Conservation (phyloP, 257 asterid species). For the Ligustrum vulgare region DNA sequence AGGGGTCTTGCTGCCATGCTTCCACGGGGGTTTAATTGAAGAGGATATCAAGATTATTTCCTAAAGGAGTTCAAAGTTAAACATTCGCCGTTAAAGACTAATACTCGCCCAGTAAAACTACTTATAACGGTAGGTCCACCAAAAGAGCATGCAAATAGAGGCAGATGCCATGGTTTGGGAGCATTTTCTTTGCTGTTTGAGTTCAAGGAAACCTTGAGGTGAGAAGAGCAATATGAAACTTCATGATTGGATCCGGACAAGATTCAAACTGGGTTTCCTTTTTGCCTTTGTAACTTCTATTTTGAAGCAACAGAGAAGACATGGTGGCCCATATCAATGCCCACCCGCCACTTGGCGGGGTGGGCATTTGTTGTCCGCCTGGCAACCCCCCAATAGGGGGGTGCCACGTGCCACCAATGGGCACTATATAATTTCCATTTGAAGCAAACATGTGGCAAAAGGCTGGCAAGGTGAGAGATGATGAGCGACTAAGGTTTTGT, state of each 20-base stretch:
- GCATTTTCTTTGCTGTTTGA: background rate
- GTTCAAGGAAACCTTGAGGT: background rate
- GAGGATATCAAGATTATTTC: background rate
- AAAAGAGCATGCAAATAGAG: no score
- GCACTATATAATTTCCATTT: no score
- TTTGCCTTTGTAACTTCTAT: background rate
- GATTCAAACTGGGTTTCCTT: no score
- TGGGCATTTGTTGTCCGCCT: no score
- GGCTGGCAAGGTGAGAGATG: no score
- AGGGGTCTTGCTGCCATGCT: background rate
- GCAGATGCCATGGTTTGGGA: background rate
- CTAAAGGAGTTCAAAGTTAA: background rate
- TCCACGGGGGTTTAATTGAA: background rate
- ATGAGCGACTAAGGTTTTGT: no score
- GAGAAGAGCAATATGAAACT: background rate
- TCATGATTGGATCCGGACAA: background rate
- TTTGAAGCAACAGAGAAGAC: no score
- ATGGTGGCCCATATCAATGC: no score
- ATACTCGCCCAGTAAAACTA: background rate
- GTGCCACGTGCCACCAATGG: no score
- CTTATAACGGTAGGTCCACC: no score
- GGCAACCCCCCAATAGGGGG: no score
- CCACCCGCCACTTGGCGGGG: no score
- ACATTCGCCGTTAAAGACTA: background rate
- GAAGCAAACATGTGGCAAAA: background rate